Percentiles rank a stretch among this genome's conserved stretches.
These are phyloP conservation scores for Penicillium hesseltinei DNA, from an alignment of 2,329 filamentous ascomycete genomes.

Conservation along the genomic window DNA sequence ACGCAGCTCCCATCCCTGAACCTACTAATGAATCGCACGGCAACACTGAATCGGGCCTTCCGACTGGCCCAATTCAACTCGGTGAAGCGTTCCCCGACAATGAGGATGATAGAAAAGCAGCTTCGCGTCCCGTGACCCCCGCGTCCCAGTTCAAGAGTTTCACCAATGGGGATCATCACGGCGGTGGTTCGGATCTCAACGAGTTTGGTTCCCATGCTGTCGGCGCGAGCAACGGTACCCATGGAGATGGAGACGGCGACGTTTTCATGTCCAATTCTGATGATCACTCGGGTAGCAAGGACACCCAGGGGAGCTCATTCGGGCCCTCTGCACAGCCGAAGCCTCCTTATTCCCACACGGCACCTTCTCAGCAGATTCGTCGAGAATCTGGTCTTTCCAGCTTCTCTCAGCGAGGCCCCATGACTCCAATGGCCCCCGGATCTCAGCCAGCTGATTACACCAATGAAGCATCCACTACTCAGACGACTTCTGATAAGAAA, in stretches of 20 bases:
- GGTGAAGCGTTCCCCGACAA: slow-evolving; percentile 60
- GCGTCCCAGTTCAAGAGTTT: slow-evolving; percentile 51
- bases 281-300: slow-evolving; percentile 39
- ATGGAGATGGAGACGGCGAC: slow-evolving; percentile 54
- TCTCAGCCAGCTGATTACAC: slow-evolving; percentile 62
- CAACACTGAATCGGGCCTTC: slow-evolving; percentile 52
- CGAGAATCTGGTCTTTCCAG: slow-evolving; percentile 47
- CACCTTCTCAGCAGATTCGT: slow-evolving; percentile 46
- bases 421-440: slow-evolving; percentile 58
- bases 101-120: slow-evolving; percentile 42
- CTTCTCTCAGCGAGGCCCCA: slow-evolving; percentile 51
- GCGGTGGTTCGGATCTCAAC: slow-evolving; percentile 42
- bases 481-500: slow-evolving; percentile 76
- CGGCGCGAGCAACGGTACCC: slow-evolving; percentile 59
- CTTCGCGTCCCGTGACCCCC: slow-evolving; percentile 54
- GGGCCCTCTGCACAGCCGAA: slow-evolving; percentile 52
- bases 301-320: slow-evolving; percentile 50
- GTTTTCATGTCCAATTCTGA: slow-evolving; percentile 60
- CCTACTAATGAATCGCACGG: slow-evolving; percentile 52
- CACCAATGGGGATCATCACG: slow-evolving; percentile 56
- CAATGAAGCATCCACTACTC: slow-evolving; percentile 89
- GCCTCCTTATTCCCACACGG: slow-evolving; percentile 47
- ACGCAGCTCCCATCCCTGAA: slow-evolving; percentile 43
- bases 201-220: slow-evolving; percentile 31
- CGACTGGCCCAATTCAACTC: slow-evolving; percentile 56